A percentile compares a stretch with the other conserved stretches of the same genome.
Evolutionary conservation across 306 rosid species (phyloP).

Genomic region (Herpetospermum pedunculosum): DNA sequence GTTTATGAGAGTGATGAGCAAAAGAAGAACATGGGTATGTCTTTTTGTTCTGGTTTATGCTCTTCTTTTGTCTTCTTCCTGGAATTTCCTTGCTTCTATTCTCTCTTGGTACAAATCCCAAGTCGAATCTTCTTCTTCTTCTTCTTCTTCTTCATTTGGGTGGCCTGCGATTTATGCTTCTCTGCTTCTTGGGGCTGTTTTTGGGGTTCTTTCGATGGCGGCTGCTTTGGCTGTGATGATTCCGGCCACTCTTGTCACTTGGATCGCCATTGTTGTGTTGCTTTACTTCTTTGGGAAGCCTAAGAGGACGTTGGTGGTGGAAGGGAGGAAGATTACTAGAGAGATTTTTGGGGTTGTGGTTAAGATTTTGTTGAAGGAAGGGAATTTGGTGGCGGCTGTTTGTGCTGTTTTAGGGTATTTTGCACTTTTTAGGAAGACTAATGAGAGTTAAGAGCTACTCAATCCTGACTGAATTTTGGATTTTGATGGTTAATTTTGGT

Average conservation of each 20-base stretch:
- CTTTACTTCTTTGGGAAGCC: constrained; percentile 89
- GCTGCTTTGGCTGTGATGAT: constrained; percentile 69
- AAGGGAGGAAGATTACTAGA: constrained; percentile 70
- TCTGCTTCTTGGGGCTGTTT: constrained; percentile 65
- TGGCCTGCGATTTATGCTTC: constrained; percentile 90
- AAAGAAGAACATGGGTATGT: constrained; percentile 17
- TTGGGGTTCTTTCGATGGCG: constrained; percentile 70
- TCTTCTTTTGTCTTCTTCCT: constrained; percentile 6
- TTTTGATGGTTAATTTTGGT: too few relatives aligned
- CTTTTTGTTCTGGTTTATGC: constrained; percentile 9
- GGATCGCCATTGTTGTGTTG: constrained; percentile 77
- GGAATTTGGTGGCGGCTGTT: constrained; percentile 72
- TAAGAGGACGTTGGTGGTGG: constrained; percentile 50
- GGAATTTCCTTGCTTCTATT: constrained; percentile 13
- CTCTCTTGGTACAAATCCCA: constrained; percentile 7
- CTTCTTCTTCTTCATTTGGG: constrained; percentile 24
- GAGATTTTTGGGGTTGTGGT: constrained; percentile 54
- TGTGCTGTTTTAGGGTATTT: constrained; percentile 85
- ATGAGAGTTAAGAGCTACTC: constrained; percentile 5
- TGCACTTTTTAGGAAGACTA: constrained; percentile 48
- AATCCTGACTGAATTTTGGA: background rate
- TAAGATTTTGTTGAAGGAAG: constrained; percentile 74
- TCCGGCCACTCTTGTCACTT: constrained; percentile 72
- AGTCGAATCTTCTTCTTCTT: constrained; percentile 6
- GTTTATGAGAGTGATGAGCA: constrained; percentile 13